Conservation (phyloP, 192 early-diverging fungal species). For the Linnemannia elongata region DNA sequence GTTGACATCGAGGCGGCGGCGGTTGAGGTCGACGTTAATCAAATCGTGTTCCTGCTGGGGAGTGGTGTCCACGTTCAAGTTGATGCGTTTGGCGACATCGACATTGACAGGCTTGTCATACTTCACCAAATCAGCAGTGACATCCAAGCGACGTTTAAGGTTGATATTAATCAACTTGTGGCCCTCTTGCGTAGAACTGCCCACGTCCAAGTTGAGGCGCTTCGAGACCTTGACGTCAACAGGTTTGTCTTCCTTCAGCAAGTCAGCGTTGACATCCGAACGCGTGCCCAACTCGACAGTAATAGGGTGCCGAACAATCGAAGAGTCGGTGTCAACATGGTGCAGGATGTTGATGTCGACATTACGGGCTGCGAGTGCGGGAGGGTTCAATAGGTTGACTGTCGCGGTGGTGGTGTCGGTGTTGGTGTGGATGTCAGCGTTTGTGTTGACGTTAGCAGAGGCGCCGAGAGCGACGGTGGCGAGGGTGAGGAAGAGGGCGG, state of each 20-base stretch:
- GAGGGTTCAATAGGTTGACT: background rate
- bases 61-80: background rate
- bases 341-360: background rate
- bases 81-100: background rate
- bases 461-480: conserved; percentile 35
- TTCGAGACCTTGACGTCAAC: background rate
- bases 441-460: conserved; percentile 5
- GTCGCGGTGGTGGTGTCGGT: background rate
- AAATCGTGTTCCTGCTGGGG: background rate
- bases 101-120: background rate
- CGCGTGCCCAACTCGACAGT: background rate
- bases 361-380: conserved; percentile 5
- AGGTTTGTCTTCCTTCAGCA: background rate
- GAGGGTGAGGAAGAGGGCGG: conserved; percentile 23
- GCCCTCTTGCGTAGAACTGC: background rate
- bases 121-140: background rate
- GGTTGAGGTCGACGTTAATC: background rate
- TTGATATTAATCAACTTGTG: background rate
- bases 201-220: background rate
- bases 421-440: background rate
- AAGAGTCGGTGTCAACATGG: background rate
- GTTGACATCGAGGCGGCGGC: background rate
- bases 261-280: background rate
- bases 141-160: background rate
- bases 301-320: background rate